Base-by-base conservation (phyloP, 1,139 yeast species). In the Kodamaea sp. region DNA sequence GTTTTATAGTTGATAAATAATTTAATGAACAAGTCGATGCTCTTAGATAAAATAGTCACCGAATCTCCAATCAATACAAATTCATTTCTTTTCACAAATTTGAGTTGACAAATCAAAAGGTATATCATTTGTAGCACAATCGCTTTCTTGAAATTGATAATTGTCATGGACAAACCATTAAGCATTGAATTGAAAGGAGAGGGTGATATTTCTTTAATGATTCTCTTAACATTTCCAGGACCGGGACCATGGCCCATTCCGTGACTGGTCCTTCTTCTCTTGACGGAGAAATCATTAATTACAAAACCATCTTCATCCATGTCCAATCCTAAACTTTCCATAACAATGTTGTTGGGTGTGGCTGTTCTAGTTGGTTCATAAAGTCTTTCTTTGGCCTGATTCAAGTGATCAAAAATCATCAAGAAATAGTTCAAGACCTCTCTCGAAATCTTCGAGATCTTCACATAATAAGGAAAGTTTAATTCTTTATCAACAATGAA, bases 301-400 rank as follows among this genome's bases (percentile, higher is more conserved):
- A 70, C 71, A 50, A 69, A 69, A 11, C 76, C 76, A 44, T 70
- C 75, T 32, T 70, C 75, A 42, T 70, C 76, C 16, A 53, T 47
- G 35, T 54, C 58, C 14, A 52, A 32, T 2, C 54, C 54, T 18
- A 48, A 38, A 28, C 51, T 45, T 16, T 47, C 51, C 48, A 47
- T 44, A 3, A 48, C 46, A 11, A 44, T 37, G 13, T 37, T 41
- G 24, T 41, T 39, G 15, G 35, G 10, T 2, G 44, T 23, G 15
- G 35, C 11, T 2, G 44, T 23, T 8, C 40, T 31, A 5, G 35
- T 34, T 4, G 43, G 38, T 12, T 39, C 43, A 4, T 35, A 27
- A 20, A 37, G 31, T 15, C 34, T 32, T 27, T 36, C 47, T 23
- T 39, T 43, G 5, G 45, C 40, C 11, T 31, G 32, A 12, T 46